Evolutionary conservation across 164 flowering plant species (phyloP), one percentile per base, ranked within the genome.

Genomic region (Echeveria elegans): DNA sequence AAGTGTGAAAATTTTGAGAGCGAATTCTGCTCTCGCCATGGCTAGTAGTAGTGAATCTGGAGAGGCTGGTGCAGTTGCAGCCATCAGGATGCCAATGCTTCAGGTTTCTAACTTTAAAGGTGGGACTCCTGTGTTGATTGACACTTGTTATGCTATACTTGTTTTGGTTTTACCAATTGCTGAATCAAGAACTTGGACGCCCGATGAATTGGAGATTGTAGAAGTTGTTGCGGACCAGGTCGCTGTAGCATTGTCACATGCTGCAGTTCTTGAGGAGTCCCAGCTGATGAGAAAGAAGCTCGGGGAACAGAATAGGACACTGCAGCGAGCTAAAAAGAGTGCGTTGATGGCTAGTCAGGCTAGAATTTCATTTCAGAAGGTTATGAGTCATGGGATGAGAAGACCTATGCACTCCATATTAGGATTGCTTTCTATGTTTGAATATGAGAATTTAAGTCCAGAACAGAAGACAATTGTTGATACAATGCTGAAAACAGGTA

Each of bases 191-290:
- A 12, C 6, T 8, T 81, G 84, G 84, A 75, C 71, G 48, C 9
- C 31, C 24, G 79, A 75, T 24, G 89, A 85, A 38, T 40, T 83
- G 75, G 87, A 85, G 71, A 80, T 83, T 28, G 83, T 83, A 26
- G 86, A 83, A 72, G 89, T 82, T 15, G 89, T 85, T 53, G 83
- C 89, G 21, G 89, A 83, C 65, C 89, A 83, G 79, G 87, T 85
- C 31, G 89, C 88, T 21, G 92, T 85, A 43, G 92, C 92, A 41
- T 78, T 87, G n/a, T 87, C 88, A 1, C 92, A 85, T 73, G 92
- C 92, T 16, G 77, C 80, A 19, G 76, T 86, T 43, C 81, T 88
- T 41, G 93, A 84, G 72, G 93, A 88, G 68, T 86, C 88, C 28
- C 73, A 74, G 78, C 30, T 63, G 6, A 80, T 81, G 76, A 75